These are phyloP conservation scores for Tulasnella sp. DNA, from an alignment of 768 basidiomycete genomes.

Conservation along the genomic window DNA sequence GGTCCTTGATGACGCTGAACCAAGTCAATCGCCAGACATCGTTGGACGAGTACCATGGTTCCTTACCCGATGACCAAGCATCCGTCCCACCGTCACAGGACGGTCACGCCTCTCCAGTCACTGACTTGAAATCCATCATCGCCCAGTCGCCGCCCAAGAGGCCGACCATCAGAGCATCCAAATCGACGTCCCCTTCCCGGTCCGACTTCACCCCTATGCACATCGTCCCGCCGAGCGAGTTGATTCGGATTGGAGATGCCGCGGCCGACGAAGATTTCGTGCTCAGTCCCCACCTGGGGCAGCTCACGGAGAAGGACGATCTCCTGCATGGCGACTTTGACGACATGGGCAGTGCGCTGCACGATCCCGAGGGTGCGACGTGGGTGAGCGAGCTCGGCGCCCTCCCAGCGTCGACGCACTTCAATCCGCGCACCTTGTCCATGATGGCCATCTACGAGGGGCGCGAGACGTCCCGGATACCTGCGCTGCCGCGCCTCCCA, in stretches of 20 bases:
- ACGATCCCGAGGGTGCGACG: neutral
- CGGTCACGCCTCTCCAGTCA: neutral
- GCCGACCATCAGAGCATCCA: neutral
- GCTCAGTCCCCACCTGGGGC: neutral
- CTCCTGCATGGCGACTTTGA: conserved; percentile 12
- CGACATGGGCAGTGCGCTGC: conserved; percentile 4
- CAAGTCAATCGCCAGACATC: neutral
- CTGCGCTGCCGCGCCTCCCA: neutral
- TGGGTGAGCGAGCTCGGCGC: conserved; percentile 6
- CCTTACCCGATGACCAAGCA: too few relatives aligned
- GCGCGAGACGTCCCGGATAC: neutral
- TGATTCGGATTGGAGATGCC: conserved; percentile 6
- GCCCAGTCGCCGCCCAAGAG: neutral
- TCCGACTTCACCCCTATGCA: conserved; percentile 6
- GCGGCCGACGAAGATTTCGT: neutral
- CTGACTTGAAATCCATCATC: neutral
- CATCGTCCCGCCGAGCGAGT: conserved; percentile 5
- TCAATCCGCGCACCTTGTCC: neutral
- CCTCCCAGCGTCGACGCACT: neutral
- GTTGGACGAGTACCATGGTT: neutral
- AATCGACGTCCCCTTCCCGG: conserved; percentile 1
- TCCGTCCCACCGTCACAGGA: too few relatives aligned
- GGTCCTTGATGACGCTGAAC: conserved; percentile 11
- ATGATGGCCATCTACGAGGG: conserved; percentile 10
- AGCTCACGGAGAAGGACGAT: neutral